Evolutionary conservation across 768 basidiomycete genomes (phyloP), one percentile per base, ranked within the genome.

Genomic region (Terana coerulea): DNA sequence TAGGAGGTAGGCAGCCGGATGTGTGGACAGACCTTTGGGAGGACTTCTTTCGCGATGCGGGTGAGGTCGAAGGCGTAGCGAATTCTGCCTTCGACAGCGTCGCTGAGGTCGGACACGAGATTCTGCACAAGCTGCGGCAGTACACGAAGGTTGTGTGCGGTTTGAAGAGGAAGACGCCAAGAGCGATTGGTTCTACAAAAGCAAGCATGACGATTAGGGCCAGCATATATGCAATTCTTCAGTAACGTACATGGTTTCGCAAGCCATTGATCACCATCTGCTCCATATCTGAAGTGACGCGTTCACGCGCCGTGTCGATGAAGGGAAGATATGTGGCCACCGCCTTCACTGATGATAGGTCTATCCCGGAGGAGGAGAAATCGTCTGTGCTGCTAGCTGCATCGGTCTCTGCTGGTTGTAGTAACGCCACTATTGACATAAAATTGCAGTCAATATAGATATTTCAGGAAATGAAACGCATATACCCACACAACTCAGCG

Each of bases 141-240:
- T 14, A 90, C 79, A 25, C 87, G 78, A 12, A 99, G 79, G 64
- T 98, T 99, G 68, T 92, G 89, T 3, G 95, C 94, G 1, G 93
- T 98, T 74, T 98, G 97, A 11, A 99, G 76, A n/a, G 0, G 95
- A 92, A 1, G 92, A 94, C 0, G 95, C 92, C 1, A 99, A 77
- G 15, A 95, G 69, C 1, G 92, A 83, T 69, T 91, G 93, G 61
- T 98, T 89, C 94, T 97, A 56, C n/a, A n/a, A n/a, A n/a, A n/a
- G 33, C 49, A 15, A 7, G 11, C 10, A 25, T 33, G 36, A 30
- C 21, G 35, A 52, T 49, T 47, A 51, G 22, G 33, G n/a, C n/a
- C 7, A 21, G 21, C 4, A 25, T 30, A 19, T 37, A 21, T 25
- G 25, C 11, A 33, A 6, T 33, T n/a, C 14, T 9, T 33, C 17